Conservation (phyloP, 306 rosid genomes). For the Calophaca sinica region DNA sequence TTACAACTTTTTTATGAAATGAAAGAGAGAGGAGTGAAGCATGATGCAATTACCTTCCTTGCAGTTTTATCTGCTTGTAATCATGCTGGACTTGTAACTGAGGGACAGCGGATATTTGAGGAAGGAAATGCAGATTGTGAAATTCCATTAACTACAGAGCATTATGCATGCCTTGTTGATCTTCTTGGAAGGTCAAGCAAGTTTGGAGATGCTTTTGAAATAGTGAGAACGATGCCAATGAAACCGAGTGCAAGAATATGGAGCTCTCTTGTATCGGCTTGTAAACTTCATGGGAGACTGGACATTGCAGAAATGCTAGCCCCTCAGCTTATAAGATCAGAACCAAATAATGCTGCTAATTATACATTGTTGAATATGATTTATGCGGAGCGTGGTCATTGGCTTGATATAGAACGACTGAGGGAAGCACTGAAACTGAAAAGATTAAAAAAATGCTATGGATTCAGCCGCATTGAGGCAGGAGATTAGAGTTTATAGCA, state of each 20-base stretch:
- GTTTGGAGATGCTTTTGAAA: conserved; percentile 68
- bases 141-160: conserved; percentile 54
- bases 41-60: conserved; percentile 63
- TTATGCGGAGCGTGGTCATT: conserved; percentile 63
- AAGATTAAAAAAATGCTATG: conserved; percentile 59
- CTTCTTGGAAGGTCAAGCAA: conserved; percentile 75
- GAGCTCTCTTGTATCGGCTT: conserved; percentile 71
- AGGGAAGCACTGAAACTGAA: conserved; percentile 54
- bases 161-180: conserved; percentile 67
- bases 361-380: conserved; percentile 62
- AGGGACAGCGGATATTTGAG: conserved; percentile 61
- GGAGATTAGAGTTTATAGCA: conserved; percentile 33
- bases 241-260: conserved; percentile 65
- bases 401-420: conserved; percentile 62
- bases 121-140: conserved; percentile 43
- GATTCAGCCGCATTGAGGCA: conserved; percentile 63
- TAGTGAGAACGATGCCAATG: conserved; percentile 60
- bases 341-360: conserved; percentile 65
- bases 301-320: conserved; percentile 65
- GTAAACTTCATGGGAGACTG: conserved; percentile 66
- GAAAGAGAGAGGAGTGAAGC: conserved; percentile 57
- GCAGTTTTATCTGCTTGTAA: conserved; percentile 70
- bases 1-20: conserved; percentile 60
- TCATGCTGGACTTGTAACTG: conserved; percentile 69
- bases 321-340: conserved; percentile 57